Evolutionary conservation across 192 early-diverging fungal genomes (phyloP), one percentile per base, ranked within the genome.

Genomic region (Mortierella hygrophila): DNA sequence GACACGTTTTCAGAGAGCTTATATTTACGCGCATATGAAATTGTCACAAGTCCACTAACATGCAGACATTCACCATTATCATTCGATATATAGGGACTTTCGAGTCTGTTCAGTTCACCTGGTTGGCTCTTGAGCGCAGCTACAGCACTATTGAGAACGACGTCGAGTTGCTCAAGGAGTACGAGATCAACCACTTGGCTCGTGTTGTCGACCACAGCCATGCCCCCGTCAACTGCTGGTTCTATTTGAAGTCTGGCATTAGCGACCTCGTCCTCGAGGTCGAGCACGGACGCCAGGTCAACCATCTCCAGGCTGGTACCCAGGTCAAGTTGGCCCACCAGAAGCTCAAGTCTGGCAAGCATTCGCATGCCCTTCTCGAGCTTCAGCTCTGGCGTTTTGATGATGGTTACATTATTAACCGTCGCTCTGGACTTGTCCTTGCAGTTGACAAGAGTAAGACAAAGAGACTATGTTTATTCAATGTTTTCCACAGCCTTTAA

Each of bases 371-470:
- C 49, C 78, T 79, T 41, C 74, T 85, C 4, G 83, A 85, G 74
- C 83, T 85, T 40, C 86, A 88, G 77, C 81, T 88, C 37, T 88
- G 86, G 86, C 76, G 86, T 35, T 82, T 76, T 37, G 68, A 79
- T 37, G 77, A 81, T 69, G 86, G 86, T 57, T 75, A 79, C 46
- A 77, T 88, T 32, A 79, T 88, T 37, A 88, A 88, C 65, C 80
- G 81, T 81, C 79, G 86, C 76, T 79, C 76, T 29, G 81, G 81
- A 2, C 80, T 88, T 29, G 80, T 71, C 4, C 77, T 88, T 15
- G 73, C 76, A 49, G 80, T 82, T 40, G 74, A 81, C n/a, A 63
- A 72, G 44, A 49, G 84, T 86, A 81, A 71, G 77, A 49, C 20
- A 38, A 6, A 6, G 2, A 23, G 7, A 18, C 15, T 68, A 13